Conservation (phyloP, 805 yeast genomes). For the Candida gorgasii region DNA sequence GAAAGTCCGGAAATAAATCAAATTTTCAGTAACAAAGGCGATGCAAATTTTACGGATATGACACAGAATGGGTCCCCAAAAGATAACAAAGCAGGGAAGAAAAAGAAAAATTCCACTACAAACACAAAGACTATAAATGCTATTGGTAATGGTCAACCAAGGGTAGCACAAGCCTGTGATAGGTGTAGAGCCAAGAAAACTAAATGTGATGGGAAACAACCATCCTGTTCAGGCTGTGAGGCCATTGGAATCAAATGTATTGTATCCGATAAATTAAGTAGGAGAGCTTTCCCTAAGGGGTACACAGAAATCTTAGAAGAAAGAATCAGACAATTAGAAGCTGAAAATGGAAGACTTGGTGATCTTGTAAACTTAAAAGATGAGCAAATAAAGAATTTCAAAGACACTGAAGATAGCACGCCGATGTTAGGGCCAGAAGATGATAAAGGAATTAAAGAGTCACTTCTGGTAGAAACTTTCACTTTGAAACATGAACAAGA, state of each 20-base stretch:
- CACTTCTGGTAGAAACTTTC: constrained; percentile 20
- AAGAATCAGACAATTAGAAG: constrained; percentile 80
- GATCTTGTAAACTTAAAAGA: constrained; percentile 65
- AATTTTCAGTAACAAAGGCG: neutral
- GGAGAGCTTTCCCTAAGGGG: constrained; percentile 89
- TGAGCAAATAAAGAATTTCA: constrained; percentile 50
- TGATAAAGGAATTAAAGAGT: neutral
- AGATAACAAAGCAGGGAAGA: constrained; percentile 1
- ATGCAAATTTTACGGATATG: neutral
- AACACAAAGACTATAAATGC: constrained; percentile 54
- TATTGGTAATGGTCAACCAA: constrained; percentile 62
- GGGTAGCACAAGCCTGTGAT: constrained; percentile 92
- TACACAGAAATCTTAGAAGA: constrained; percentile 90
- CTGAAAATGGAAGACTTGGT: constrained; percentile 69
- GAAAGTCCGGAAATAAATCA: neutral
- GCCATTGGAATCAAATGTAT: constrained; percentile 86
- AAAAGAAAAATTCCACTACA: constrained; percentile 14
- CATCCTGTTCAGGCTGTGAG: constrained; percentile 75
- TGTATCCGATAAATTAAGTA: constrained; percentile 80
- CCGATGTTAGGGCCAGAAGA: neutral
- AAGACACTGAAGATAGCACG: neutral
- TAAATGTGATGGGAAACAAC: constrained; percentile 73
- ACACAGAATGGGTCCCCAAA: neutral
- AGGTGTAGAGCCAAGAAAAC: constrained; percentile 81
- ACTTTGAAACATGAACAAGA: constrained; percentile 9